Evolutionary conservation across 805 yeast species (phyloP).

Genomic region (Nakazawaea wickerhamii): DNA sequence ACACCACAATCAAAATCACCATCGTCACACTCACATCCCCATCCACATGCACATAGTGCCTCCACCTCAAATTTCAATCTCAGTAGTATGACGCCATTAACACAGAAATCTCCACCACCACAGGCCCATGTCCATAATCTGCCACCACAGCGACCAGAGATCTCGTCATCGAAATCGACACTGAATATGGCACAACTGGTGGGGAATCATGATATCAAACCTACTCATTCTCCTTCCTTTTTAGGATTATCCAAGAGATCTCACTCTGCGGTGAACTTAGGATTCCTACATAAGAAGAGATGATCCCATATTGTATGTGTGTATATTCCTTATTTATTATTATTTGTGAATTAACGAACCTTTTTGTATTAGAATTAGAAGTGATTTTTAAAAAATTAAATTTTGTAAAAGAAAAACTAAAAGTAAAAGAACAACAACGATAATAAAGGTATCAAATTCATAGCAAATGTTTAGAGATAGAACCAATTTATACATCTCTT

Average conservation of each 20-base stretch:
- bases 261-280: slow-evolving; percentile 20
- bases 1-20: slow-evolving; percentile 6
- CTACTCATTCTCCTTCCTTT: slow-evolving; percentile 3
- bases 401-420: neutral
- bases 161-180: neutral
- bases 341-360: neutral
- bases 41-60: neutral
- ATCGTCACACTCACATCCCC: slow-evolving; percentile 13
- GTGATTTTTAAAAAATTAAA: neutral
- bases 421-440: neutral
- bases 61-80: slow-evolving; percentile 8
- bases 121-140: slow-evolving; percentile 9
- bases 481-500: slow-evolving; percentile 86
- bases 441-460: too few species aligned
- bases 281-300: slow-evolving; percentile 30
- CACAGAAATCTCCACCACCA: slow-evolving; percentile 3
- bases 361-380: neutral
- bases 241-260: slow-evolving; percentile 10
- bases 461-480: slow-evolving; percentile 90
- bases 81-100: slow-evolving; percentile 11
- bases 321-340: neutral
- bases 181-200: neutral
- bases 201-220: slow-evolving; percentile 3
- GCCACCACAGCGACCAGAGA: neutral
- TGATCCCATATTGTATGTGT: neutral